These are phyloP conservation scores for Rubia peregrina DNA, from an alignment of 305 asterid species.

Conservation along the genomic window DNA sequence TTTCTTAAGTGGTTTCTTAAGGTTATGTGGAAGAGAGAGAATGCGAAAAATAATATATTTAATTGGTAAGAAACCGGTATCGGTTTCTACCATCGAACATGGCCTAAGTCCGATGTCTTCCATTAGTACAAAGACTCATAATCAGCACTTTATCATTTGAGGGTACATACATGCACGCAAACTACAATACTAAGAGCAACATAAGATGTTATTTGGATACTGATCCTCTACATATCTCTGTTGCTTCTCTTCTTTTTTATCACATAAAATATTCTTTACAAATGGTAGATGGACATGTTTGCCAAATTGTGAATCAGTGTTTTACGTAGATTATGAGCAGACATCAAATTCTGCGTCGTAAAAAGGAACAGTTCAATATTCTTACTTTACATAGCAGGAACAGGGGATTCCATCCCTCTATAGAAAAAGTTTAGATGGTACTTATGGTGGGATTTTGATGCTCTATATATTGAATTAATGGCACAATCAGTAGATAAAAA, in stretches of 20 bases:
- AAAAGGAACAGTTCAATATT: not conserved
- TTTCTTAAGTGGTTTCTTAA: too few relatives aligned
- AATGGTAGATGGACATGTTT: not conserved
- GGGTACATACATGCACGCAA: not conserved
- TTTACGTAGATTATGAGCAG: not conserved
- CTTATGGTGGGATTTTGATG: slow-evolving; percentile 1
- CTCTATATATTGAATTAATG: not conserved
- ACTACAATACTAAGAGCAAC: not conserved
- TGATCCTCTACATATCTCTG: not conserved
- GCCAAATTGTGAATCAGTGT: not conserved
- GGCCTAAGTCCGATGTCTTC: not conserved
- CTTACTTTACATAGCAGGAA: not conserved
- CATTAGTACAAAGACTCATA: not conserved
- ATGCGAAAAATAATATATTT: too few relatives aligned
- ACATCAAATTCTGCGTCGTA: not conserved
- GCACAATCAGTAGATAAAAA: slow-evolving; percentile 1
- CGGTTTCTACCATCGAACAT: too few relatives aligned
- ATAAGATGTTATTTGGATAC: slow-evolving; percentile 4
- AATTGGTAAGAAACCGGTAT: too few relatives aligned
- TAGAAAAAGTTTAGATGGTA: not conserved
- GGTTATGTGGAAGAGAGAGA: too few relatives aligned
- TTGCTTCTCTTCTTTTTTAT: not conserved
- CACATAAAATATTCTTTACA: not conserved
- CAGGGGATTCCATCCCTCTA: not conserved
- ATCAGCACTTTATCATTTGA: not conserved